phyloP scores from a whole-genome alignment of 2,329 filamentous ascomycete species.

The Teratosphaeria epicoccoides region DNA sequence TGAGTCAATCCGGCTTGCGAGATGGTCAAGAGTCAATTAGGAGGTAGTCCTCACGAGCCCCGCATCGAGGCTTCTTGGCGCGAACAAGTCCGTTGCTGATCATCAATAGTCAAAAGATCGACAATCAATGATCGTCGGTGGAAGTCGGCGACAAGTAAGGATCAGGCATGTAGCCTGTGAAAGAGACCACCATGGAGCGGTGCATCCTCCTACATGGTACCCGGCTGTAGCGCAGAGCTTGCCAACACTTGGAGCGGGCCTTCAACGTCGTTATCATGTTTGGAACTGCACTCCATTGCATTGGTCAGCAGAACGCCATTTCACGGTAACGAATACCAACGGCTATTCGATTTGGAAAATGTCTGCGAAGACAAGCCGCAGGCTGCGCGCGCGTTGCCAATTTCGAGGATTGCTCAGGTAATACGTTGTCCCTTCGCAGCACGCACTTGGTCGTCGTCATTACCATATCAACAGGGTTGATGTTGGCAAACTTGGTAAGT shows the following conservation, averaged over 20 bases:
- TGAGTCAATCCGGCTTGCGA: constrained; percentile 49
- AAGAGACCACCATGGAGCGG: too few species aligned
- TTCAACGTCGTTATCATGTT: background rate
- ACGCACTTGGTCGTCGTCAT: too few species aligned
- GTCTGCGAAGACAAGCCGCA: background rate
- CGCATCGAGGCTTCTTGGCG: background rate
- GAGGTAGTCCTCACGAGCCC: background rate
- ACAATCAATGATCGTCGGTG: too few species aligned
- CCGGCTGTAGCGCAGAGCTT: background rate
- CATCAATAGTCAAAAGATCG: too few species aligned
- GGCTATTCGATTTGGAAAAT: background rate
- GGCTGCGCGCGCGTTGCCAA: background rate
- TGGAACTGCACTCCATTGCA: background rate
- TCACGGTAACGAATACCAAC: background rate
- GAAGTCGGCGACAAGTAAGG: too few species aligned
- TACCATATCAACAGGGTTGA: background rate
- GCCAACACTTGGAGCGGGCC: background rate
- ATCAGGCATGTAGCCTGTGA: background rate
- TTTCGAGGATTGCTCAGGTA: too few species aligned
- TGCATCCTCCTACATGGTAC: background rate
- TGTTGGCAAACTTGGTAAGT: background rate
- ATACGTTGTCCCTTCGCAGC: too few species aligned
- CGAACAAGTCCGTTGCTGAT: too few species aligned
- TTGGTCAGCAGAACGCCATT: background rate
- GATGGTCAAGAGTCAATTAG: constrained; percentile 27